phyloP scores from a whole-genome alignment of 148 eudicot genomes.

The Chenopodium suecicum region DNA sequence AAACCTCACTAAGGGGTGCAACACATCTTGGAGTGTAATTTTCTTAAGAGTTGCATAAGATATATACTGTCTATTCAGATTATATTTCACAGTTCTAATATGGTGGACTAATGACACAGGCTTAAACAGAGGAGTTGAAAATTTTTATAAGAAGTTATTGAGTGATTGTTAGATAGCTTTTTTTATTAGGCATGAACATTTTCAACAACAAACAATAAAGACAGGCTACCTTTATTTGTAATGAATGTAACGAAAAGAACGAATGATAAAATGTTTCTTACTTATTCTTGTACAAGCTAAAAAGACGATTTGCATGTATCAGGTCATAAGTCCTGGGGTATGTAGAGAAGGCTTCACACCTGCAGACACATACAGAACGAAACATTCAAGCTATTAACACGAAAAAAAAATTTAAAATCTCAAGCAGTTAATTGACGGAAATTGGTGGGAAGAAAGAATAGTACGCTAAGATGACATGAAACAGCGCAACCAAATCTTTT shows the following conservation, averaged over 20 bases:
- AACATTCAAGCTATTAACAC: background rate
- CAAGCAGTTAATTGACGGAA: background rate
- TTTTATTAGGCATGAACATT: too few species aligned
- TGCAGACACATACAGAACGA: constrained; percentile 20
- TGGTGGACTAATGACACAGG: background rate
- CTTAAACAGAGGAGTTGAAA: background rate
- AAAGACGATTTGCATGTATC: constrained; percentile 44
- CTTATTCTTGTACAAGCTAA: constrained; percentile 52
- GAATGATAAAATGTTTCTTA: constrained; percentile 21
- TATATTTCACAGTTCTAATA: too few species aligned
- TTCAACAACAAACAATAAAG: background rate
- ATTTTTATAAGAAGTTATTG: too few species aligned
- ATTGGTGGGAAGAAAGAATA: background rate
- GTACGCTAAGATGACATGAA: background rate
- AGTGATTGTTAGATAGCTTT: background rate
- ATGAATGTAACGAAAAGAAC: too few species aligned
- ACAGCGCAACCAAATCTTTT: background rate
- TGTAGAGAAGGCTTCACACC: constrained; percentile 63
- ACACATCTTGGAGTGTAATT: background rate
- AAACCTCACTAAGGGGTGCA: background rate
- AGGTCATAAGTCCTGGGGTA: constrained; percentile 57
- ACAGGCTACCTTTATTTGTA: background rate
- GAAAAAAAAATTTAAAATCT: background rate
- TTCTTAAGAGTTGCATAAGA: background rate
- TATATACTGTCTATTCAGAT: too few species aligned